phyloP scores from a whole-genome alignment of 169 alveolate species.

The Plasmodium yoelii region DNA sequence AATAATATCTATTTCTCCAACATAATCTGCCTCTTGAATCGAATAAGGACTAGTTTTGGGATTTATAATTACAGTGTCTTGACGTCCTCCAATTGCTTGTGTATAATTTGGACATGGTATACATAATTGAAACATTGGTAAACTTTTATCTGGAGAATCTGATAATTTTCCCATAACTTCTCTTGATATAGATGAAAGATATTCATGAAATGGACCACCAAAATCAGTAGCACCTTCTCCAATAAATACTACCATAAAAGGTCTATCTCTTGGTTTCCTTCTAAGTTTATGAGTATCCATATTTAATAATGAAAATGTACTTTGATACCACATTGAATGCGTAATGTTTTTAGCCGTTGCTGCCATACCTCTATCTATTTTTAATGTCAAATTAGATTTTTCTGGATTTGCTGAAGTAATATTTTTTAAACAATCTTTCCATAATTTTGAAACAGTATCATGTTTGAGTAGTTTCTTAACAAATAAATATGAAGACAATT shows the following conservation, averaged over 20 bases:
- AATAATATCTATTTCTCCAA: conserved; percentile 62
- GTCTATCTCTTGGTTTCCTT: conserved; percentile 87
- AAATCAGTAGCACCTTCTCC: conserved; percentile 95
- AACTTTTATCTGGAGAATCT: conserved; percentile 72
- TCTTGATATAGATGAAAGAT: conserved; percentile 88
- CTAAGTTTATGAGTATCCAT: conserved; percentile 80
- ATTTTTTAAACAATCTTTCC: conserved; percentile 78
- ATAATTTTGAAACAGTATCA: conserved; percentile 65
- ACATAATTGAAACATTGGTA: conserved; percentile 79
- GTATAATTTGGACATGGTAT: conserved; percentile 89
- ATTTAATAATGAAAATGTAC: conserved; percentile 83
- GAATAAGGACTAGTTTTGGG: conserved; percentile 56
- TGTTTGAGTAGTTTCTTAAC: conserved; percentile 73
- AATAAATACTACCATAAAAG: conserved; percentile 92
- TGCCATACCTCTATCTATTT: conserved; percentile 86
- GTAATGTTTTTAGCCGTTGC: conserved; percentile 83
- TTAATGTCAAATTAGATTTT: conserved; percentile 76
- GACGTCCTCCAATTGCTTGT: conserved; percentile 90
- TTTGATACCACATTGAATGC: conserved; percentile 85
- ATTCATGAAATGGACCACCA: conserved; percentile 95
- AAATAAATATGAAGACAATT: conserved; percentile 77
- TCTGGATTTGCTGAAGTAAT: conserved; percentile 74
- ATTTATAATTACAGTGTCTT: conserved; percentile 89
- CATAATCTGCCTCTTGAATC: conserved; percentile 65
- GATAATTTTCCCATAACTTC: conserved; percentile 90